Evolutionary conservation across 2,329 filamentous ascomycete genomes (phyloP).

Genomic region (Keithomyces neogunnii): DNA sequence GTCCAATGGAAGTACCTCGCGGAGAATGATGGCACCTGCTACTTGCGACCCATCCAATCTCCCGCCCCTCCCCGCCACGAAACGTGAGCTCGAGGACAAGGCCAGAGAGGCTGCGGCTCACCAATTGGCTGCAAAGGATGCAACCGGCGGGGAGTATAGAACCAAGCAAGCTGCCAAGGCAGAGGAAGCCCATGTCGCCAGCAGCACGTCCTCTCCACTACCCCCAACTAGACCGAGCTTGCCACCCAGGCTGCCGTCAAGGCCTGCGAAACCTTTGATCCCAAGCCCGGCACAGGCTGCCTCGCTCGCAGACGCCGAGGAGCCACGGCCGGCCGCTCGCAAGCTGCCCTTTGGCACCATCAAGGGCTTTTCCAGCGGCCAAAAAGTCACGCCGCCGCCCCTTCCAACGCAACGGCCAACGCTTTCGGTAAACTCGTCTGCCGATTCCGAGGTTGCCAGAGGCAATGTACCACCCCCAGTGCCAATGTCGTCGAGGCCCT

Average conservation of each 20-base stretch:
- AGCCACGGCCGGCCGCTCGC: conserved; percentile 5
- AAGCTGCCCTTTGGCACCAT: conserved; percentile 10
- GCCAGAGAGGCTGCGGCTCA: conserved; percentile 18
- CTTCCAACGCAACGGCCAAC: conserved; percentile 1
- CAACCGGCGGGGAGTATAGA: conserved; percentile 5
- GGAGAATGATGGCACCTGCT: conserved; percentile 46
- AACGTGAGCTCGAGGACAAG: conserved; percentile 43
- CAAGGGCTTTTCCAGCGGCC: conserved; percentile 13
- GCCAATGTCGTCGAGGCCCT: conserved; percentile 43
- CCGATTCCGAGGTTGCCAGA: background rate
- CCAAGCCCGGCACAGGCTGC: conserved; percentile 4
- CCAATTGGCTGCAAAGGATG: conserved; percentile 4
- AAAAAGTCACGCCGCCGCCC: background rate
- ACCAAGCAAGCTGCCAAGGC: conserved; percentile 5
- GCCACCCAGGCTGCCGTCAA: conserved; percentile 43
- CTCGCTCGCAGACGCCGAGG: background rate
- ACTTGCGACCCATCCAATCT: conserved; percentile 47
- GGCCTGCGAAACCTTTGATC: conserved; percentile 28
- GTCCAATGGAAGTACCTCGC: conserved; percentile 31
- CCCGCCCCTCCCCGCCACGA: conserved; percentile 47
- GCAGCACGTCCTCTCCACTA: conserved; percentile 11
- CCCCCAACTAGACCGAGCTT: conserved; percentile 28
- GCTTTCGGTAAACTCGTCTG: conserved; percentile 5
- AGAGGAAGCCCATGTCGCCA: conserved; percentile 15
- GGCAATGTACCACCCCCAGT: conserved; percentile 41